Percentiles rank a stretch among this genome's conserved stretches.
These are phyloP conservation scores for Vitis hybrid DNA, from an alignment of 177 flowering plant species.

Conservation along the genomic window DNA sequence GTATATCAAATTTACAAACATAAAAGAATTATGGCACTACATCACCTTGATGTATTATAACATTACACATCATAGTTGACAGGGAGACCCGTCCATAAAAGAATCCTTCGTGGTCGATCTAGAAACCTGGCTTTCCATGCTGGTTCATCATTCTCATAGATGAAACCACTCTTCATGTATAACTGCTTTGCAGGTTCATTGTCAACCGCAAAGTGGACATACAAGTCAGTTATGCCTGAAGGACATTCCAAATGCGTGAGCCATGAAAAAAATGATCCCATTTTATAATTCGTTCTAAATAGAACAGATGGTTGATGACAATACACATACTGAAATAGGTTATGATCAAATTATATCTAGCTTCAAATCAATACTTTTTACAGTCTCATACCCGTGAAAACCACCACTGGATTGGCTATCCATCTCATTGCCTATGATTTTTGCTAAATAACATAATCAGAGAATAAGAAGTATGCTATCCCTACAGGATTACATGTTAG, in stretches of 20 bases:
- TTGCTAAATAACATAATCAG: too few species aligned
- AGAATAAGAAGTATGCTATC: too few species aligned
- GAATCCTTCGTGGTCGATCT: conserved; percentile 67
- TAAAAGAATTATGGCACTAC: too few species aligned
- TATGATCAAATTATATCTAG: too few species aligned
- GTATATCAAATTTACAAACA: too few species aligned
- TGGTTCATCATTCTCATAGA: conserved; percentile 80
- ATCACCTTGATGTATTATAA: background rate
- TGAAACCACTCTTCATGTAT: conserved; percentile 76
- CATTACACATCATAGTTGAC: conserved; percentile 21
- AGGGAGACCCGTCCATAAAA: conserved; percentile 70
- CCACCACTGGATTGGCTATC: too few species aligned
- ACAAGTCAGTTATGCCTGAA: conserved; percentile 84
- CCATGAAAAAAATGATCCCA: background rate
- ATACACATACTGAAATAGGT: too few species aligned
- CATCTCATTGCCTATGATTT: too few species aligned
- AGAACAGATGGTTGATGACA: background rate
- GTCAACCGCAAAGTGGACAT: conserved; percentile 84
- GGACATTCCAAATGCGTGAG: background rate
- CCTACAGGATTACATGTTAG: too few species aligned
- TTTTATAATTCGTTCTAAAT: background rate
- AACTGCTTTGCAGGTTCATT: conserved; percentile 78
- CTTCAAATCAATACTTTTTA: too few species aligned
- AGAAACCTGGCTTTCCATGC: conserved; percentile 93
- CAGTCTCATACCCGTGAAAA: too few species aligned